phyloP scores from a whole-genome alignment of 805 yeast genomes.

The Saturnispora saitoi region DNA sequence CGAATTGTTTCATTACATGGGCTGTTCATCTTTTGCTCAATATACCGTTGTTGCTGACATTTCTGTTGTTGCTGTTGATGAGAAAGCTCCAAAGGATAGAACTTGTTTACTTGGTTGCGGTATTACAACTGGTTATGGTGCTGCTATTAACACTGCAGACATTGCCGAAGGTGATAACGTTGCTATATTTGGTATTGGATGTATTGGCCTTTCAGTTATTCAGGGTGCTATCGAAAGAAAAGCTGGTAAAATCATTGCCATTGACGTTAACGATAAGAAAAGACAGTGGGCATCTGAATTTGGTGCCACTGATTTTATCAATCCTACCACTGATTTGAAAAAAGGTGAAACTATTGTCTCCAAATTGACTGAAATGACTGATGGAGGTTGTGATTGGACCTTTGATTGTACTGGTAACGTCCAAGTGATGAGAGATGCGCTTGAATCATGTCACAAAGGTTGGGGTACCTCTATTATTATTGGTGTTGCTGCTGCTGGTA shows the following conservation, averaged over 20 bases:
- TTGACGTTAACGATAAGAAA: conserved; percentile 81
- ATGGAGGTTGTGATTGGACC: conserved; percentile 94
- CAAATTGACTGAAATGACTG: conserved; percentile 79
- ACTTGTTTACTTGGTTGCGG: conserved; percentile 96
- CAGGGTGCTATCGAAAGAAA: conserved; percentile 86
- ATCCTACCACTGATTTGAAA: conserved; percentile 62
- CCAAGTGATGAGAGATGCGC: conserved; percentile 88
- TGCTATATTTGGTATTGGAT: conserved; percentile 96
- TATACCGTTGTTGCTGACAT: conserved; percentile 98
- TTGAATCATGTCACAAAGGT: conserved; percentile 97
- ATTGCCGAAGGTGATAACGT: conserved; percentile 87
- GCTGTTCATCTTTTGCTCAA: conserved; percentile 93
- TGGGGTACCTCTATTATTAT: conserved; percentile 96
- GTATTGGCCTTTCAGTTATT: conserved; percentile 92
- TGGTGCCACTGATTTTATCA: conserved; percentile 93
- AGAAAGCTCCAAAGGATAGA: conserved; percentile 73
- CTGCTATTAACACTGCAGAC: conserved; percentile 89
- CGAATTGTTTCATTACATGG: conserved; percentile 88
- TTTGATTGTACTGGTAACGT: conserved; percentile 98
- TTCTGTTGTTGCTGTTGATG: conserved; percentile 86
- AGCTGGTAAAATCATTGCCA: conserved; percentile 74
- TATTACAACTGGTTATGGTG: conserved; percentile 97
- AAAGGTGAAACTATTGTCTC: conserved; percentile 73
- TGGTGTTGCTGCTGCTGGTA: conserved; percentile 98
- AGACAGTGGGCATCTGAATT: conserved; percentile 79